These are phyloP conservation scores for Vickermania ingenoplastis DNA, from an alignment of 208 protist genomes.

Conservation along the genomic window DNA sequence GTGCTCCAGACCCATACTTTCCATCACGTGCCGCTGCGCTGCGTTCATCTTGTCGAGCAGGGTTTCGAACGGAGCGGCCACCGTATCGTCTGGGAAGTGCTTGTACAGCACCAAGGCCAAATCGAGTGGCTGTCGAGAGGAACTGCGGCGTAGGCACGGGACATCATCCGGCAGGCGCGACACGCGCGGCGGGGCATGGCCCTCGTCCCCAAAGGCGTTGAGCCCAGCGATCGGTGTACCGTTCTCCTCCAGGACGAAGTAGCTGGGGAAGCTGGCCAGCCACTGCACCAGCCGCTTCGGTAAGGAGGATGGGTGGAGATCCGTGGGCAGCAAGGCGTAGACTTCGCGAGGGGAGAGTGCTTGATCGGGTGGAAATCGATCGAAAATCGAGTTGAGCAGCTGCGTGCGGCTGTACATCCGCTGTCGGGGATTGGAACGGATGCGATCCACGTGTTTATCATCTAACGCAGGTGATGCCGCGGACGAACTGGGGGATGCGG, in stretches of 20 bases:
- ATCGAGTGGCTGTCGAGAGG: neutral
- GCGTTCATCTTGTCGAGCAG: slow-evolving; percentile 27
- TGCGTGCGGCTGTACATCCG: slow-evolving; percentile 36
- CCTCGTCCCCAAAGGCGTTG: neutral
- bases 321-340: slow-evolving; percentile 34
- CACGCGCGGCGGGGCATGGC: neutral
- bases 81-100: slow-evolving; percentile 2
- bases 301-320: slow-evolving; percentile 27
- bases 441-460: neutral
- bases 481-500: neutral
- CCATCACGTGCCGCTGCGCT: slow-evolving; percentile 19
- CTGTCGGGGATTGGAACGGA: neutral
- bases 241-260: slow-evolving; percentile 65
- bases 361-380: slow-evolving; percentile 42
- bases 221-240: neutral
- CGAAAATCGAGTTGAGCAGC: slow-evolving; percentile 61
- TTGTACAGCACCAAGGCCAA: neutral
- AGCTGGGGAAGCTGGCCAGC: slow-evolving; percentile 37
- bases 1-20: slow-evolving; percentile 24
- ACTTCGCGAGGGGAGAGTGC: slow-evolving; percentile 48
- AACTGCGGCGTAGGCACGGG: neutral
- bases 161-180: neutral
- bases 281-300: slow-evolving; percentile 46
- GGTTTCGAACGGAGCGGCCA: slow-evolving; percentile 12
- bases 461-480: neutral